Evolutionary conservation across 192 early-diverging fungal species (phyloP), one percentile per base, ranked within the genome.

Genomic region (Umbelopsis isabellina): DNA sequence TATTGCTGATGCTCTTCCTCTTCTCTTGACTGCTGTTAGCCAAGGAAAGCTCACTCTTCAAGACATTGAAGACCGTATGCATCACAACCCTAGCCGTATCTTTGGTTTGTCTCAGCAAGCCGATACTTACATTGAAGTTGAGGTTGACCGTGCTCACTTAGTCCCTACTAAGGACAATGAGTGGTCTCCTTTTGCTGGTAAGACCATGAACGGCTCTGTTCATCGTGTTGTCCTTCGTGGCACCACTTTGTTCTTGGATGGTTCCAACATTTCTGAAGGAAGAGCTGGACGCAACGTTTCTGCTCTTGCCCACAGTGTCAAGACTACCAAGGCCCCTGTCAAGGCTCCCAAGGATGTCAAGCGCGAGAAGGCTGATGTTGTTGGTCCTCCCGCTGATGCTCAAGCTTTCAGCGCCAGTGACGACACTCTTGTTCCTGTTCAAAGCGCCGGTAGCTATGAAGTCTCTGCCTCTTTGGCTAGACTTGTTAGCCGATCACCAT

Each of bases 61-160:
- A 6, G 96, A 97, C 71, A 82, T 99, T 51, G 78, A 85, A 30
- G 78, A 84, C 41, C 85, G 91, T 49, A 73, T 97, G 37, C 91
- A 94, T 80, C 87, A 86, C 15, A 96, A 96, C 75, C 97, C 97
- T 35, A 87, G 90, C 58, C 81, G 86, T 51, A 97, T 99, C 84
- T 95, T 99, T 79, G 91, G 91, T 22, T 77, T 99, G n/a, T 88
- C 94, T n/a, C 87, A 91, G 70, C 94, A 98, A 81, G 79, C 89
- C 10, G 95, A 98, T 70, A 97, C 97, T 13, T 97, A 94, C 52
- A 85, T 99, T 27, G 97, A 99, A 84, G 87, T 98, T 58, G 94
- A 97, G 78, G 81, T 95, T 68, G 95, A 96, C 72, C 88, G 95
- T 21, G 75, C 83, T 44, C 80, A 76, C 16, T 67, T 79, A 11